Percentiles rank a stretch among this genome's conserved stretches.
Conservation (phyloP, 495 filamentous ascomycete genomes). For the Aspergillus ellipticus region DNA sequence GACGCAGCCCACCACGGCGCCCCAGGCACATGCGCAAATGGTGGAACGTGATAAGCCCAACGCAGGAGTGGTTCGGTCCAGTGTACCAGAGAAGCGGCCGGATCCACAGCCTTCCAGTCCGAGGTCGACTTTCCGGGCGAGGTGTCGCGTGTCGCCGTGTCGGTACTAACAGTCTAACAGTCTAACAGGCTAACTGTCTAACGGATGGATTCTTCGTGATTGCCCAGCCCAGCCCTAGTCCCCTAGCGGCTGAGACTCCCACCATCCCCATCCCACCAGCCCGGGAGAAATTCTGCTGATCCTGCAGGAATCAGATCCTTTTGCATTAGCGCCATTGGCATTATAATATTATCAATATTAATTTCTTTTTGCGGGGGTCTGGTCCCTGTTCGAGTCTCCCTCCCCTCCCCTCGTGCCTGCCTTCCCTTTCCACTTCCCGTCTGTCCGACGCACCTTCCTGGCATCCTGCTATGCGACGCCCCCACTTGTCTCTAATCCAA, state of each 20-base stretch:
- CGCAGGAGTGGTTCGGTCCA: slow-evolving; percentile 16
- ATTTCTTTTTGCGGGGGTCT: too few relatives aligned
- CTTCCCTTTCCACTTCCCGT: too few relatives aligned
- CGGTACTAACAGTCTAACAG: too few relatives aligned
- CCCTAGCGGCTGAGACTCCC: neutral
- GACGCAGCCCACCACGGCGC: slow-evolving; percentile 11
- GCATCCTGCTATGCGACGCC: too few relatives aligned
- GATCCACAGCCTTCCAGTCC: slow-evolving; percentile 12
- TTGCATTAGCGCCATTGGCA: neutral
- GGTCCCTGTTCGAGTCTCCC: too few relatives aligned
- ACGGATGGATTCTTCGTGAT: neutral
- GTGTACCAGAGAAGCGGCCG: slow-evolving; percentile 1
- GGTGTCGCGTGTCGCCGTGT: too few relatives aligned
- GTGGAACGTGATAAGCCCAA: slow-evolving; percentile 26
- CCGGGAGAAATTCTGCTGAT: too few relatives aligned
- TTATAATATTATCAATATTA: too few relatives aligned
- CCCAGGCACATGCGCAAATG: slow-evolving; percentile 24
- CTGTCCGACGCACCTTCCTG: too few relatives aligned
- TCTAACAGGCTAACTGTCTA: too few relatives aligned
- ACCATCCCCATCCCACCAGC: neutral
- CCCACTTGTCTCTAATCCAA: too few relatives aligned
- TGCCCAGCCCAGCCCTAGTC: neutral
- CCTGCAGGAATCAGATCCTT: neutral
- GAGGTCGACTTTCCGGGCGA: neutral
- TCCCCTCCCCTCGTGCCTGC: too few relatives aligned